Evolutionary conservation across 1,284 basidiomycete species (phyloP).

Genomic region (Ganoderma sinense): DNA sequence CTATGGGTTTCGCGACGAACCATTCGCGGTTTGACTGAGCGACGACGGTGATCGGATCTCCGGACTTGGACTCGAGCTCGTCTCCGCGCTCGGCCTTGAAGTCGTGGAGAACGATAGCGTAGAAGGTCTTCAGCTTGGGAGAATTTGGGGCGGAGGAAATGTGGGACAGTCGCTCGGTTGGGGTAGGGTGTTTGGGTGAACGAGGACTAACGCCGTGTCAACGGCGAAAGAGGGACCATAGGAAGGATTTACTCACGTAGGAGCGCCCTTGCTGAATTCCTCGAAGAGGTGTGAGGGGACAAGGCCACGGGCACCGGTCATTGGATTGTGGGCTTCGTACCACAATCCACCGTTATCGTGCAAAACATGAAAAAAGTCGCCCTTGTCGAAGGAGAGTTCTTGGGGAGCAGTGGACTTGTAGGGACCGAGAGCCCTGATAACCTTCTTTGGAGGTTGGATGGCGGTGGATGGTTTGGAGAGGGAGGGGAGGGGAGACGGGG

Average conservation of each 20-base stretch:
- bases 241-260: slow-evolving; percentile 55
- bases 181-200: slow-evolving; percentile 27
- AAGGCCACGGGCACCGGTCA: slow-evolving; percentile 90
- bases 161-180: slow-evolving; percentile 38
- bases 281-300: slow-evolving; percentile 91
- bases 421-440: slow-evolving; percentile 85
- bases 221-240: background rate
- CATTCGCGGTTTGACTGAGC: slow-evolving; percentile 92
- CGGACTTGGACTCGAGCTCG: slow-evolving; percentile 94
- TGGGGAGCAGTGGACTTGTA: slow-evolving; percentile 82
- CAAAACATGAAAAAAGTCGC: slow-evolving; percentile 98
- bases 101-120: slow-evolving; percentile 96
- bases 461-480: slow-evolving; percentile 74
- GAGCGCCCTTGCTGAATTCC: slow-evolving; percentile 80
- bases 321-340: slow-evolving; percentile 93
- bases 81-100: slow-evolving; percentile 95
- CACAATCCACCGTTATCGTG: slow-evolving; percentile 65
- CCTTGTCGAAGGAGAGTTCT: slow-evolving; percentile 91
- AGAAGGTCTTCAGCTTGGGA: slow-evolving; percentile 72
- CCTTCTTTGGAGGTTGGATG: slow-evolving; percentile 90
- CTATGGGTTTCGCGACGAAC: slow-evolving; percentile 96
- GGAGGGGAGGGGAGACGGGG: slow-evolving; percentile 66
- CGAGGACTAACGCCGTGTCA: slow-evolving; percentile 22
- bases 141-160: slow-evolving; percentile 30
- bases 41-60: slow-evolving; percentile 92